A percentile compares a stretch with the other conserved stretches of the same genome.
Evolutionary conservation across 306 rosid genomes (phyloP).

Genomic region (Boehmeria nivea): DNA sequence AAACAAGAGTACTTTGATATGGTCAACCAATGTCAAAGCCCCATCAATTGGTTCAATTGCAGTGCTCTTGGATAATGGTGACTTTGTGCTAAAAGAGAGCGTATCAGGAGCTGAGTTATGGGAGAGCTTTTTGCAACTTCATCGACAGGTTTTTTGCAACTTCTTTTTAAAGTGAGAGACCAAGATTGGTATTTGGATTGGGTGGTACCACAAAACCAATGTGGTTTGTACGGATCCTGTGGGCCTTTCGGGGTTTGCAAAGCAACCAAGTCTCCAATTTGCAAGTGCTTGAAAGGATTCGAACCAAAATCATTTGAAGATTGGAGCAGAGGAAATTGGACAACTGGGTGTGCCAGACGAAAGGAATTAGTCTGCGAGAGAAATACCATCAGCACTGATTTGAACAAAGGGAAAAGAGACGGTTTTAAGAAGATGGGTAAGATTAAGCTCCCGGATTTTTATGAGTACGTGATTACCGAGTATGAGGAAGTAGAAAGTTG

Average conservation of each 20-base stretch:
- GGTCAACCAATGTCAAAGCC: constrained; percentile 27
- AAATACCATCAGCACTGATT: too few relatives aligned
- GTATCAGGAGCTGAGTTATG: constrained; percentile 21
- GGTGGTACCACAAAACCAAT: not conserved
- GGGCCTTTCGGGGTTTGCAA: constrained; percentile 17
- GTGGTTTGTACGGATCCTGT: constrained; percentile 18
- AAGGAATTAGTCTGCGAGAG: not conserved
- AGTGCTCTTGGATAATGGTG: constrained; percentile 28
- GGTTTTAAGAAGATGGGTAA: constrained; percentile 4
- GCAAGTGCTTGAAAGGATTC: constrained; percentile 12
- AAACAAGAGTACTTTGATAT: not conserved
- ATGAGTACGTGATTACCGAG: not conserved
- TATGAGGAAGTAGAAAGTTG: not conserved
- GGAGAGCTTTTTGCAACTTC: constrained; percentile 42
- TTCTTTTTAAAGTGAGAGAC: not conserved
- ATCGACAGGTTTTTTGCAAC: constrained; percentile 18
- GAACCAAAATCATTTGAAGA: constrained; percentile 11
- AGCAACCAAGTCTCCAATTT: constrained; percentile 3
- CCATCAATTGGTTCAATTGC: constrained; percentile 19
- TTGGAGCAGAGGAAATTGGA: constrained; percentile 14
- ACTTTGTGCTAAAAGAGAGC: constrained; percentile 18
- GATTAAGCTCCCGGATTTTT: constrained; percentile 14
- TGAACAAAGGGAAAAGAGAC: too few relatives aligned
- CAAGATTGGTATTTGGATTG: not conserved
- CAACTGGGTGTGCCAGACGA: constrained; percentile 6